These are phyloP conservation scores for Gracilaria domingensis DNA, from an alignment of 23 red algal genomes.

Conservation along the genomic window DNA sequence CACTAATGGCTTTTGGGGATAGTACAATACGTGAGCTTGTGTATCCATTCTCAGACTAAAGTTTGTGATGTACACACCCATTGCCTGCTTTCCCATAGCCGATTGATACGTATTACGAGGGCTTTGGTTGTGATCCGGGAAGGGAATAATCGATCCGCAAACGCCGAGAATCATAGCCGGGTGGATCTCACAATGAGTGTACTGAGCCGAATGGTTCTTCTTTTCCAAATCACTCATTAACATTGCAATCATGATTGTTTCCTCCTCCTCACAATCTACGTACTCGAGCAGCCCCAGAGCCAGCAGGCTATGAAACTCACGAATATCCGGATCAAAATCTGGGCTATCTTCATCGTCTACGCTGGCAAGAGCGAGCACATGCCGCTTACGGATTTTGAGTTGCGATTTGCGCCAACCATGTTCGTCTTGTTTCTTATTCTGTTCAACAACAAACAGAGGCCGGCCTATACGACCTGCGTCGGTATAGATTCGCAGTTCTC, in stretches of 20 bases:
- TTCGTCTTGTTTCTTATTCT: constrained; percentile 20
- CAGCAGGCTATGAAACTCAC: constrained; percentile 66
- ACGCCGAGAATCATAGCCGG: constrained; percentile 99
- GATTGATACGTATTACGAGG: constrained; percentile 99
- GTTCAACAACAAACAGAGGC: constrained; percentile 91
- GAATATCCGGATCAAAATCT: constrained; percentile 42
- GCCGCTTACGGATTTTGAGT: constrained; percentile 78
- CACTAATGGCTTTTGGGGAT: constrained; percentile 98
- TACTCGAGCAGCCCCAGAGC: constrained; percentile 92
- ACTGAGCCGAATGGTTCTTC: constrained; percentile 70
- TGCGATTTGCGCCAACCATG: constrained; percentile 49
- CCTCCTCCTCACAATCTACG: constrained; percentile 97
- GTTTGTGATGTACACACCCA: constrained; percentile 99
- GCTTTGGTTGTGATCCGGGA: constrained; percentile 99
- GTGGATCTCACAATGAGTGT: constrained; percentile 99
- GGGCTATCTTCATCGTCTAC: constrained; percentile 51
- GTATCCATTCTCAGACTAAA: constrained; percentile 98
- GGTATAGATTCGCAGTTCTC: constrained; percentile 94
- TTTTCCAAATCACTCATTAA: constrained; percentile 79
- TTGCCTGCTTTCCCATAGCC: constrained; percentile 99
- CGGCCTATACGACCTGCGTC: constrained; percentile 96
- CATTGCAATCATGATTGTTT: constrained; percentile 99
- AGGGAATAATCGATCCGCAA: constrained; percentile 99
- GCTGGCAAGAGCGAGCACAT: constrained; percentile 51
- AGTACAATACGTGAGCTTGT: constrained; percentile 98